Base-by-base conservation (phyloP, 2,329 filamentous ascomycete genomes). In the Aureobasidium mangrovei region DNA sequence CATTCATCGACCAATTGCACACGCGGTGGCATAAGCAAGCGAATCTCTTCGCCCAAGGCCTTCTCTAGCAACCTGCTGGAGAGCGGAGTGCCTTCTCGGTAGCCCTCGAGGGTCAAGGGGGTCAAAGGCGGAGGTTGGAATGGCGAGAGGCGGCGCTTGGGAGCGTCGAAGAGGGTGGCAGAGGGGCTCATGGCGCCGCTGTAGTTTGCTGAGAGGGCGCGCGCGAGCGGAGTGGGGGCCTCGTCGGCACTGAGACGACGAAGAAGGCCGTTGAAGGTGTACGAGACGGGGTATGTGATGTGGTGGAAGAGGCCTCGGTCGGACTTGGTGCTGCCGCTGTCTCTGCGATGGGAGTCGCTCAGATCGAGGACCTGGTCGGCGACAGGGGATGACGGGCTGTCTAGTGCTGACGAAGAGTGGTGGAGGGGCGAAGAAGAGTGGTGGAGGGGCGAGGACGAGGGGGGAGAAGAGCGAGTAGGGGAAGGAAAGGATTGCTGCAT, bases 101-200 rank as follows among this genome's bases (percentile, higher is more conserved):
- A 88, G 36, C 86, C 86, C 26, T 74, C 71, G 35, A 97, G 77
- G 4, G 78, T 75, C 26, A 97, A 72, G 0, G 91, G 88, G 55
- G 91, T 91, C 47, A 97, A 80, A 0, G 91, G 91, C 8, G 91
- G 91, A 1, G 90, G 89, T 61, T 90, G 86, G 68, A 95, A 90
- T 1, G 89, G 90, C 9, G 86, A 90, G 5, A 80, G 78, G 52
- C 79, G 82, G 60, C 87, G 81, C 55, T 75, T 73, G 55, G 78
- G 57, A 59, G 81, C 78, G 27, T 75, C 76, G 68, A 82, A 87
- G 58, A 84, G 77, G 51, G 78, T 77, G n/a, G 57, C 58, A 4
- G 60, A 62, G 12, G 62, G 60, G 26, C 57, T 62, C 66, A 69
- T 67, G 47, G 63, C 63, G 58, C 67, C 67, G 60, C 70, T 69